phyloP scores from a whole-genome alignment of 208 protist genomes.

The Polymyxa betae region DNA sequence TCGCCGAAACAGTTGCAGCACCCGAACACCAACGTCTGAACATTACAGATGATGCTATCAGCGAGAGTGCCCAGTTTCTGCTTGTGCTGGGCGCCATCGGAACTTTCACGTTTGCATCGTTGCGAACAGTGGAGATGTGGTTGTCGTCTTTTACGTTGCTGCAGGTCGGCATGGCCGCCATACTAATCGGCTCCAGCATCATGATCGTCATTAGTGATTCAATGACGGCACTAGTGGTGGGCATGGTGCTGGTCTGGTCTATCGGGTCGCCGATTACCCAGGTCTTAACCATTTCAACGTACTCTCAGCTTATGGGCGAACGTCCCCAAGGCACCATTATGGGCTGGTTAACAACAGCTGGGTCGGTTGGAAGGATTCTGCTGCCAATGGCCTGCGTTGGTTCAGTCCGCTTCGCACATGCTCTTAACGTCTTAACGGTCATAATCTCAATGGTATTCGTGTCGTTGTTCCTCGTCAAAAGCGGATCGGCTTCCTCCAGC shows the following conservation, averaged over 20 bases:
- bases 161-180: constrained; percentile 19
- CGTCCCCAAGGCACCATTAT: constrained; percentile 23
- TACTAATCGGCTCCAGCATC: background rate
- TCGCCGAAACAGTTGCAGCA: constrained; percentile 18
- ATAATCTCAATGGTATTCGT: background rate
- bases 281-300: constrained; percentile 31
- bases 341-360: constrained; percentile 38
- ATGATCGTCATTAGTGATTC: background rate
- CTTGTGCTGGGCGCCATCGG: background rate
- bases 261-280: constrained; percentile 45
- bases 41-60: background rate
- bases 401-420: background rate
- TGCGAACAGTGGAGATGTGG: background rate
- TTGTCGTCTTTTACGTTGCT: constrained; percentile 13
- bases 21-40: constrained; percentile 11
- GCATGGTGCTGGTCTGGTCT: background rate
- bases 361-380: constrained; percentile 4
- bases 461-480: background rate
- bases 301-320: constrained; percentile 22
- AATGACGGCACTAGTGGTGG: background rate
- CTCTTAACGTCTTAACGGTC: background rate
- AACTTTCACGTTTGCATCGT: background rate
- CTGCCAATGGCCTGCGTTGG: background rate
- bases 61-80: background rate
- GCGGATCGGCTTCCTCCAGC: too few species aligned